Conservation (phyloP, 768 basidiomycete species). For the Suillus fuscotomentosus region DNA sequence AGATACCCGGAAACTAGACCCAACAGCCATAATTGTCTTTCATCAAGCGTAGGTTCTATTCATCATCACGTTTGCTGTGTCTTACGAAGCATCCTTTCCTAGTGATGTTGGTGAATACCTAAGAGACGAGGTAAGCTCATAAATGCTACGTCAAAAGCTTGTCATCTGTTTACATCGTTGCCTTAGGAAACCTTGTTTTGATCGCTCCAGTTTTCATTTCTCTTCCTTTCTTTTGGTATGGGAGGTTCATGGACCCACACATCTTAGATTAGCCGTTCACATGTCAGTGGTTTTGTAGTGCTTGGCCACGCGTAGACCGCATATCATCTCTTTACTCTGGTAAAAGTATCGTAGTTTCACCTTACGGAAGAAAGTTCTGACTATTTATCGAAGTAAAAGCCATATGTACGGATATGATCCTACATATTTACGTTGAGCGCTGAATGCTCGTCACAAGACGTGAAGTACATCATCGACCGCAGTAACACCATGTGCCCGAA, state of each 20-base stretch:
- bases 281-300: slow-evolving; percentile 42
- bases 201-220: slow-evolving; percentile 13
- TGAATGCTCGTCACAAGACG: not conserved
- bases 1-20: slow-evolving; percentile 96
- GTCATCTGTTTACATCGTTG: slow-evolving; percentile 15
- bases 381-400: slow-evolving; percentile 2
- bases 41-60: slow-evolving; percentile 77
- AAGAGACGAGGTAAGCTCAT: slow-evolving; percentile 78
- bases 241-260: slow-evolving; percentile 15
- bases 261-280: slow-evolving; percentile 7
- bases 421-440: not conserved
- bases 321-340: slow-evolving; percentile 6
- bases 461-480: not conserved
- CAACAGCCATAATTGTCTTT: slow-evolving; percentile 96
- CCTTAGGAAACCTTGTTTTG: slow-evolving; percentile 78
- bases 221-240: slow-evolving; percentile 18
- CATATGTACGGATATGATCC: not conserved
- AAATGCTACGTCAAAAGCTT: not conserved
- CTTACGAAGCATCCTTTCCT: slow-evolving; percentile 12
- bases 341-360: slow-evolving; percentile 31
- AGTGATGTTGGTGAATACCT: slow-evolving; percentile 99
- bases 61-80: not conserved
- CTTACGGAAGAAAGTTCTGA: slow-evolving; percentile 5
- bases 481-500: not conserved
- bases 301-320: slow-evolving; percentile 31